Evolutionary conservation across 768 basidiomycete species (phyloP), one percentile per base, ranked within the genome.

Genomic region (Russula olivacea): DNA sequence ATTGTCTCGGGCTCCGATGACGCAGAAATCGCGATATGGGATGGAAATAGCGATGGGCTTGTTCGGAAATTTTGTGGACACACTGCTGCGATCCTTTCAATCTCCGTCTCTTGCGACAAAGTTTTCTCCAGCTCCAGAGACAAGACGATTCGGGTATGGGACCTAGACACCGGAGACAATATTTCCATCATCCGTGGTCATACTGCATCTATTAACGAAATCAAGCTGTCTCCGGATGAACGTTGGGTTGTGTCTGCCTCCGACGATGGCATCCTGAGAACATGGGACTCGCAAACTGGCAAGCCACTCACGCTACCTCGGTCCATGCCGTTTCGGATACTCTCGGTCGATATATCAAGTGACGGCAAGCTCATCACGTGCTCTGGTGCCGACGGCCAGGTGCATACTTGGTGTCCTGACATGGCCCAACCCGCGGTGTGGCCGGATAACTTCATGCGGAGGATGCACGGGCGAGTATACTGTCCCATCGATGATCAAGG

Each of bases 161-260:
- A 65, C 2, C 21, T 56, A 7, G 40, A 38, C 40, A 55, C 59
- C 3, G 63, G 59, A 17, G 38, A 40, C 14, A 40, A 40, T 40
- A 40, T 25, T 17, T 56, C 41, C 15, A 55, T 60, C 21, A 71
- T 81, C 25, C 75, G 76, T 52, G 69, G 78, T 59, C 51, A 50
- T 36, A 69, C 36, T n/a, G 57, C 32, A 2, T 23, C 58, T 21
- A 41, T 67, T 30, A 61, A 45, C 50, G 19, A 43, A 19, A 41
- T 53, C 43, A 28, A 53, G 19, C 43, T 53, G 19, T 32, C 59
- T 10, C 61, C 61, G 1, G 54, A 54, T 30, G 58, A 63, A 17
- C 34, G 8, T 11, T 12, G 57, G 36, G 38, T 65, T 9, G 34
- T 62, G 9, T 65, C 64, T 1, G 64, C 32, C 19, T 62, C 64